Base-by-base conservation (phyloP, 1,284 basidiomycete genomes). In the Inonotus hispidus region DNA sequence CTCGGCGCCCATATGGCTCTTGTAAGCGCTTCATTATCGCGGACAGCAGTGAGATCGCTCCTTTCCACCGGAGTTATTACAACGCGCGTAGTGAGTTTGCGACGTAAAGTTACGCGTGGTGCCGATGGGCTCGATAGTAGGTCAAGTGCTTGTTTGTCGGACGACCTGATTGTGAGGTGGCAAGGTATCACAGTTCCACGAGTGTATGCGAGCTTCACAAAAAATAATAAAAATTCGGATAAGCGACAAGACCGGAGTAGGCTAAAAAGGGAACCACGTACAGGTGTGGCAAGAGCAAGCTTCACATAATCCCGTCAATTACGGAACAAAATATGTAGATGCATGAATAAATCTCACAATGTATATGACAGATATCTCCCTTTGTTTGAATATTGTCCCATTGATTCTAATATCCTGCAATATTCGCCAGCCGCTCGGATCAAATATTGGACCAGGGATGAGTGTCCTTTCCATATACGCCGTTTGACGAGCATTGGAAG, bases 131-230 rank as follows among this genome's bases (percentile, higher is more conserved):
- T 64, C 3, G 63, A 52, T 21, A 64, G 50, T 6, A 64, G 47
- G 43, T 64, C 59, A 49, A 64, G 59, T 3, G 63, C 63, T 29
- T 64, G 63, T 19, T n/a, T 53, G 38, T 64, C 59, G 41, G 41
- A 43, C 11, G 57, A 59, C 39, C 43, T 46, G 38, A 61, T 25
- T 13, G 59, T 61, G 19, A 64, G 50, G 35, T 53, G 47, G 23
- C 53, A 61, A n/a, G 63, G 59, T n/a, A 64, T 60, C 23, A 61
- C 52, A 39, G 63, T 61, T 49, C 63, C 59, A 19, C 63, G 63
- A 49, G 59, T 61, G 47, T 64, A 64, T 29, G 55, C 23, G 27
- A 64, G 63, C 63, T 64, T 32, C 14, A 35, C 19, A 53, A 56
- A 56, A 13, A n/a, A 11, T n/a, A n/a, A 3, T 39, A 13, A 13